Base-by-base conservation (phyloP, 108 stramenopile genomes). In the Parietichytrium sp. region DNA sequence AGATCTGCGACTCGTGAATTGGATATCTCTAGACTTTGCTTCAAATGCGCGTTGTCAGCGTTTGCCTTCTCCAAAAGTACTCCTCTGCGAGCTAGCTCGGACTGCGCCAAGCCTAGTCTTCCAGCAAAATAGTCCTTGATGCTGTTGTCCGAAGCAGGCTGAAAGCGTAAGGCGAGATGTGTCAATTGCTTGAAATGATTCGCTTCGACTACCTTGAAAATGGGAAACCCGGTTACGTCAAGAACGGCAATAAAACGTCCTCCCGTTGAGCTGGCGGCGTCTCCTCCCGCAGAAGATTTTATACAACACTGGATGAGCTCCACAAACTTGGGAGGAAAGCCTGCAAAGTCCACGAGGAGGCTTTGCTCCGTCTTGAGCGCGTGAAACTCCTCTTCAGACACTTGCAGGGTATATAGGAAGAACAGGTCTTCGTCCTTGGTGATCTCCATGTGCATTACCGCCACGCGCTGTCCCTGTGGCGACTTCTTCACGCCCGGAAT, bases 171-270 rank as follows among this genome's bases (percentile, higher is more conserved):
- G 53, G 81, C 82, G 26, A 88, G 42, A 55, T 88, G 88, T 29
- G 85, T 86, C 26, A 88, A 80, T 83, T 86, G 86, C 82, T 88
- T 88, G 83, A 88, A 88, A 16, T 51, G 84, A 38, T 87, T 88
- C n/a, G 87, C 86, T 78, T 88, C 88, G 47, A 88, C 83, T 15
- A 88, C 31, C 4, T 83, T 77, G 38, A 88, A 88, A n/a, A 54
- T n/a, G 13, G 77, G 80, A 25, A 55, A 82, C 3, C 1, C 77
- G 36, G 33, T 26, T 29, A 12, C 54, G 49, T 87, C 86, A 31
- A 87, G 55, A 16, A 81, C 36, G n/a, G 85, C 85, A 23, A 85
- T 18, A 49, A 86, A 87, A 18, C 30, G 29, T n/a, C 80, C 83
- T n/a, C n/a, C n/a, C n/a, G n/a, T n/a, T n/a, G n/a, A n/a, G n/a